These are phyloP conservation scores for Dichotomocladium elegans DNA, from an alignment of 371 early-diverging fungal genomes.

Conservation along the genomic window DNA sequence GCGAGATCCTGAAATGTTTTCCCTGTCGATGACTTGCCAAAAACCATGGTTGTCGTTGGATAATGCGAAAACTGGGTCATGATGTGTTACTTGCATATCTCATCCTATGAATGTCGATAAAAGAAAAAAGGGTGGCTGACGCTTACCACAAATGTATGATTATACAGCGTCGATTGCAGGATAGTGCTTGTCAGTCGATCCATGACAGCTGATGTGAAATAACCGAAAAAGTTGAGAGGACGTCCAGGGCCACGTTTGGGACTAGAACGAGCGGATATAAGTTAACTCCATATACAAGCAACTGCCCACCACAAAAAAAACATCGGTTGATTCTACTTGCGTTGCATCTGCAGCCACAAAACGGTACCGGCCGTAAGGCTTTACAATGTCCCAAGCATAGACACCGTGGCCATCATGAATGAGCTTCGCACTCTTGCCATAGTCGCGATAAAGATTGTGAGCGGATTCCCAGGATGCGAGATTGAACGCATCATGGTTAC, in stretches of 20 bases:
- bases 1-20: conserved; percentile 59
- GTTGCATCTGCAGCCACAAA: conserved; percentile 86
- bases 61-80: conserved; percentile 72
- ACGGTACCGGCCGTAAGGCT: conserved; percentile 68
- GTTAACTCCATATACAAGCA: neutral
- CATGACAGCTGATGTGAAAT: conserved; percentile 71
- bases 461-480: conserved; percentile 57
- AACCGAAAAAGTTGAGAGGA: conserved; percentile 91
- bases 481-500: conserved; percentile 85
- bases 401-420: conserved; percentile 47
- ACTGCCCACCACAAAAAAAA: neutral
- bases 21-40: conserved; percentile 59
- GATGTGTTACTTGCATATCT: neutral
- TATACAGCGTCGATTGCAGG: conserved; percentile 21
- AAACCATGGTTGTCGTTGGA: conserved; percentile 76
- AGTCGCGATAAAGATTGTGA: conserved; percentile 57
- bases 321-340: conserved; percentile 29
- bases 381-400: conserved; percentile 55
- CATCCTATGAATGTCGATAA: neutral
- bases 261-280: too few relatives aligned
- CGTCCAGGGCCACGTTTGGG: conserved; percentile 73
- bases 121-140: neutral
- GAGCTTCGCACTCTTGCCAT: conserved; percentile 45
- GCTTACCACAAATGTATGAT: conserved; percentile 67
- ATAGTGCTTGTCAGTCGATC: conserved; percentile 51